These are phyloP conservation scores for Elasticomyces elasticus DNA, from an alignment of 495 filamentous ascomycete genomes.

Conservation along the genomic window DNA sequence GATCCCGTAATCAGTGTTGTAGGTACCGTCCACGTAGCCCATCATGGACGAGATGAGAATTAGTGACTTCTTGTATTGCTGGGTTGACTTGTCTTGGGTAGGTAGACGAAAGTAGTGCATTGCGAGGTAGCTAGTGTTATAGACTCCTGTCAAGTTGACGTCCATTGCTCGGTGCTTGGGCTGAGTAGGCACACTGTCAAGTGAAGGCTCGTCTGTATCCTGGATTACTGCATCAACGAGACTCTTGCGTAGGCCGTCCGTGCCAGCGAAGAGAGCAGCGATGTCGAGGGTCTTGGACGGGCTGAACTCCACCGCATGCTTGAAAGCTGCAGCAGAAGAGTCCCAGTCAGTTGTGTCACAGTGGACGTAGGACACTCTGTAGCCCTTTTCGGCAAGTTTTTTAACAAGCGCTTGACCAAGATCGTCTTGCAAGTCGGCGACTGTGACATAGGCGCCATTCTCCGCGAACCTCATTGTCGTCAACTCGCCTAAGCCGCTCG, in stretches of 20 bases:
- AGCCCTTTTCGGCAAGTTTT: slow-evolving; percentile 6
- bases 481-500: slow-evolving; percentile 15
- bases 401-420: slow-evolving; percentile 2
- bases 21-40: slow-evolving; percentile 11
- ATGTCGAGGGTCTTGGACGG: slow-evolving; percentile 18
- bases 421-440: slow-evolving; percentile 18
- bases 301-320: slow-evolving; percentile 14
- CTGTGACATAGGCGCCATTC: slow-evolving; percentile 17
- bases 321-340: slow-evolving; percentile 17
- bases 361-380: slow-evolving; percentile 10
- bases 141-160: slow-evolving; percentile 20
- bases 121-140: slow-evolving; percentile 18
- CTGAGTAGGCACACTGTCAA: slow-evolving; percentile 7
- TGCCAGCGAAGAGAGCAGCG: slow-evolving; percentile 13
- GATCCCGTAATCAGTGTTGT: slow-evolving; percentile 10
- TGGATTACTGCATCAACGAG: slow-evolving; percentile 14
- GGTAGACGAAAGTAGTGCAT: slow-evolving; percentile 22
- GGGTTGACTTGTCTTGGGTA: not conserved
- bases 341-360: slow-evolving; percentile 22
- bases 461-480: slow-evolving; percentile 4
- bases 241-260: slow-evolving; percentile 5
- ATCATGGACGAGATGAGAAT: slow-evolving; percentile 15
- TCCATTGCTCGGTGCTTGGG: slow-evolving; percentile 11
- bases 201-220: not conserved
- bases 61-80: slow-evolving; percentile 17